Base-by-base conservation (phyloP, 441 rosid species). In the Pelargonium fulgidum region DNA sequence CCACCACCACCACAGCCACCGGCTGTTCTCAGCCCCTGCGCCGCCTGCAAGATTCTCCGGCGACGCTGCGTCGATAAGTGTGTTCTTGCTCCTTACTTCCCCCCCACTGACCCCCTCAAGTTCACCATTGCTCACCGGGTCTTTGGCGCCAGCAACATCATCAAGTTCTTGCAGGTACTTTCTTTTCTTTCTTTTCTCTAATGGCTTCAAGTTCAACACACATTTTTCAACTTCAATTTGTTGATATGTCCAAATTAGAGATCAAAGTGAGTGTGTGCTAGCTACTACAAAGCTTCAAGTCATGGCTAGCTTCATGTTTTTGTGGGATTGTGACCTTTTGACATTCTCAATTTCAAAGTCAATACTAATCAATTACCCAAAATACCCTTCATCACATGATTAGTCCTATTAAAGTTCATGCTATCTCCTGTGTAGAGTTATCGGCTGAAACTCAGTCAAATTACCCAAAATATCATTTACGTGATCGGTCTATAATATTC, bases 21-120 rank as follows among this genome's bases (percentile, higher is more conserved):
- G 54, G 54, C 12, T 13, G 54, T 47, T 12, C 54, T 47, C n/a
- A 47, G 54, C 54, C 14, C 93, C 4, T 87, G 93, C 47, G 93
- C 93, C 9, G 93, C 93, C 69, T 87, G 93, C 82, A 87, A 83
- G 76, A 83, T 87, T 76, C 89, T 87, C 14, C 85, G 93, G 62
- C 86, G 93, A 66, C 69, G 89, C 22, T 87, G 93, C 61, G 84
- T 68, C 0, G 89, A 86, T 7, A 86, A 86, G 61, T 87, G 92
- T 61, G 78, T 86, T 56, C 66, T 87, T 1, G 90, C 92, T 19
- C 92, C 92, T 6, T 87, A 87, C 72, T 87, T 87, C 69, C 90
- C 93, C 11, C 93, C 93, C 5, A 79, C 86, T 20, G 90, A 86
- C 19, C 90, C 90, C 0, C 69, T 65, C 24, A 87, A 87, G 78